phyloP scores from a whole-genome alignment of 139 green algal species.

The Pseudopediastrum boryanum region DNA sequence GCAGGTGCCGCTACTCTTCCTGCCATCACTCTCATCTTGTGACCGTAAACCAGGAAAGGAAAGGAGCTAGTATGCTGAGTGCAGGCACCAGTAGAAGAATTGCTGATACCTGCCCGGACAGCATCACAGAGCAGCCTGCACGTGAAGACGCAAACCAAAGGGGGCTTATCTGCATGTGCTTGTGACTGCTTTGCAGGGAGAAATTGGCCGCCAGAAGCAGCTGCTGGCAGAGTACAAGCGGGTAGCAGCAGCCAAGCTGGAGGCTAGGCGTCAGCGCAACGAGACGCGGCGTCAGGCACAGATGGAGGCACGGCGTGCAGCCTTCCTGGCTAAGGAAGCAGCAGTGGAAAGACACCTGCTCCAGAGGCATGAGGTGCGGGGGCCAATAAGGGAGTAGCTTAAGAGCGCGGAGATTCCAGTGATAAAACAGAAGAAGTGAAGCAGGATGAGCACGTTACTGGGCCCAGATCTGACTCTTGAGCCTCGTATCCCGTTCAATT shows the following conservation, averaged over 20 bases:
- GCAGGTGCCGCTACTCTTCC: too few species aligned
- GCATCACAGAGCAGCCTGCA: too few species aligned
- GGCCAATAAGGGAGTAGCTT: too few species aligned
- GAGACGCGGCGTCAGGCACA: constrained; percentile 33
- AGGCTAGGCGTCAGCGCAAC: constrained; percentile 35
- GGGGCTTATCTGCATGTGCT: too few species aligned
- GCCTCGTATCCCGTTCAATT: background rate
- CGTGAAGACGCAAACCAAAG: too few species aligned
- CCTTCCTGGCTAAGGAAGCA: constrained; percentile 28
- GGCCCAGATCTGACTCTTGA: background rate
- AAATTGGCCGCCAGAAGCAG: background rate
- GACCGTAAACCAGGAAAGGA: too few species aligned
- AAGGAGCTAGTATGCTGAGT: background rate
- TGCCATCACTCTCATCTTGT: too few species aligned
- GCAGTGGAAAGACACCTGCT: constrained; percentile 35
- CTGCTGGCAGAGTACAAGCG: constrained; percentile 19
- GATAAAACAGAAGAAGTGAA: too few species aligned
- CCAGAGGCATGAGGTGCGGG: constrained; percentile 42
- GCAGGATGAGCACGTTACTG: background rate
- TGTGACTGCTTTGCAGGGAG: background rate
- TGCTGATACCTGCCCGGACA: too few species aligned
- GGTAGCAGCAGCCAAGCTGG: constrained; percentile 31
- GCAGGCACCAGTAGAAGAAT: background rate
- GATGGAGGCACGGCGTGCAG: constrained; percentile 33
- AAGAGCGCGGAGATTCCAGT: too few species aligned